phyloP scores from a whole-genome alignment of 2,329 filamentous ascomycete species.

The Epichloe sp. region DNA sequence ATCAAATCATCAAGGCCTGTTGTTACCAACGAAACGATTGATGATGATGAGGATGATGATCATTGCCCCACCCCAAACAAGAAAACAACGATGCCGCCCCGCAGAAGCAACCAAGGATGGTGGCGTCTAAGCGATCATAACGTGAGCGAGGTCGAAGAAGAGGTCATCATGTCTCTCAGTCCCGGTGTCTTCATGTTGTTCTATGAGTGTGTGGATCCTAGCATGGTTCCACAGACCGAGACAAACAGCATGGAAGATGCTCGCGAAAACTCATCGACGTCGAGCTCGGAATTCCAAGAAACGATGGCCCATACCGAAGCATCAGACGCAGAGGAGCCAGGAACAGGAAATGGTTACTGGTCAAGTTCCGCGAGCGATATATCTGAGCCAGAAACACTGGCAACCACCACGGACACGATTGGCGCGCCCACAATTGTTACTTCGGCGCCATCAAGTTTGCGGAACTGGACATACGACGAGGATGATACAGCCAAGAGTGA shows the following conservation, averaged over 20 bases:
- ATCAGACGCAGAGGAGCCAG: neutral
- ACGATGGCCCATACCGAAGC: neutral
- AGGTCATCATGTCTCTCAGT: slow-evolving; percentile 58
- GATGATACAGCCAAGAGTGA: neutral
- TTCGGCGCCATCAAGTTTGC: slow-evolving; percentile 1
- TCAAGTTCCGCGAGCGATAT: slow-evolving; percentile 3
- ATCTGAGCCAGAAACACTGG: neutral
- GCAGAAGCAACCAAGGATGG: slow-evolving; percentile 45
- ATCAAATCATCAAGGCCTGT: neutral
- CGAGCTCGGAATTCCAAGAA: neutral
- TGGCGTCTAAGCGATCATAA: slow-evolving; percentile 86
- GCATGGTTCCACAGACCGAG: slow-evolving; percentile 28
- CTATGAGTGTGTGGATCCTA: slow-evolving; percentile 62
- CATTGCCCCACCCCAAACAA: slow-evolving; percentile 7
- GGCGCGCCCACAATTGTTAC: neutral
- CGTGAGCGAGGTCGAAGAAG: slow-evolving; percentile 61
- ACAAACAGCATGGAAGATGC: slow-evolving; percentile 12
- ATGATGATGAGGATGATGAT: slow-evolving; percentile 3
- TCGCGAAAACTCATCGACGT: neutral
- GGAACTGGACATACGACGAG: slow-evolving; percentile 2
- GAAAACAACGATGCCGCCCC: neutral
- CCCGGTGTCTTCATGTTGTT: slow-evolving; percentile 90
- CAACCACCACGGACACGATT: slow-evolving; percentile 1
- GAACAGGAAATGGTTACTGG: neutral
- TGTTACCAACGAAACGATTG: neutral